Evolutionary conservation across 345 rosid genomes (phyloP).

Genomic region (Heritiera fomes): DNA sequence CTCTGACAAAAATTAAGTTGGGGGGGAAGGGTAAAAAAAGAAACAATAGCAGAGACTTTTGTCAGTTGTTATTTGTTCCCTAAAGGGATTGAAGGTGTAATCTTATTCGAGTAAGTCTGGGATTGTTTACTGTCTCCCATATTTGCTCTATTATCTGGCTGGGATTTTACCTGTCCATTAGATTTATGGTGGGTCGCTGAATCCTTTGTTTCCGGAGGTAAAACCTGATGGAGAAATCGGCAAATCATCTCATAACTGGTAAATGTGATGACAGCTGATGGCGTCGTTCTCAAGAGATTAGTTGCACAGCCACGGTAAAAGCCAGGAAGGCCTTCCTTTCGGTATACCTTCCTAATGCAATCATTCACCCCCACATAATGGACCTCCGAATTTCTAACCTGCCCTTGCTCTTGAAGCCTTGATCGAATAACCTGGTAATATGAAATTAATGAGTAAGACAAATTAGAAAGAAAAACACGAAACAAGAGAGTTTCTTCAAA

Average conservation of each 20-base stretch:
- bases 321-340: constrained; percentile 67
- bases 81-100: no score
- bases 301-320: constrained; percentile 89
- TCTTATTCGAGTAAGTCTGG: constrained; percentile 30
- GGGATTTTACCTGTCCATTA: constrained; percentile 26
- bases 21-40: neutral
- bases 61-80: constrained; percentile 31
- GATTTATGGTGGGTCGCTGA: constrained; percentile 32
- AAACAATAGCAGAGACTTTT: constrained; percentile 20
- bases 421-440: constrained; percentile 73
- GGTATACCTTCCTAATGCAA: constrained; percentile 73
- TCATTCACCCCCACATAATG: constrained; percentile 67
- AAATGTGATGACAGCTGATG: constrained; percentile 82
- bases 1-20: neutral
- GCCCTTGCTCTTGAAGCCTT: constrained; percentile 97
- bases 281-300: constrained; percentile 75
- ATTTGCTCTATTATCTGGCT: constrained; percentile 24
- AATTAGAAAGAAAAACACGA: neutral
- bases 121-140: constrained; percentile 19
- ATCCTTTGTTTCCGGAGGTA: constrained; percentile 45
- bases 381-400: constrained; percentile 42
- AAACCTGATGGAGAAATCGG: constrained; percentile 43
- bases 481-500: neutral
- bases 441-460: constrained; percentile 13
- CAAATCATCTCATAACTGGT: constrained; percentile 82